Percentiles rank a stretch among this genome's conserved stretches.
Conservation (phyloP, 78 protist species). For the Goniomonas avonlea region DNA sequence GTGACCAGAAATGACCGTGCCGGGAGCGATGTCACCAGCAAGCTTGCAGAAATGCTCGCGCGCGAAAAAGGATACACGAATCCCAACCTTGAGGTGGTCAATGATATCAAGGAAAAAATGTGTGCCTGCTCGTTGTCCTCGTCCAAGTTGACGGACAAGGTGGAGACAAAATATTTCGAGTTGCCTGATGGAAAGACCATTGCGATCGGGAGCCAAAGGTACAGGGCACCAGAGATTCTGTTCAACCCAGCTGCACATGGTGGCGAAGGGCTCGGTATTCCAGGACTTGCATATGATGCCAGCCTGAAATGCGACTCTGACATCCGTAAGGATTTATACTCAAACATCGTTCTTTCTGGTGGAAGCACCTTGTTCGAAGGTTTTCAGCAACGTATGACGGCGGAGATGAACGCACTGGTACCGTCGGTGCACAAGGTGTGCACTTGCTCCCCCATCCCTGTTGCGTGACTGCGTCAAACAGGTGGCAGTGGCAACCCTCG, state of each 20-base stretch:
- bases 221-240: conserved; percentile 49
- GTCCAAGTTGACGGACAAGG: conserved; percentile 46
- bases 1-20: not conserved
- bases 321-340: conserved; percentile 37
- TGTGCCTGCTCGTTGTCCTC: too few relatives aligned
- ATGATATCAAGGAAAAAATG: conserved; percentile 49
- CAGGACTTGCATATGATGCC: conserved; percentile 13
- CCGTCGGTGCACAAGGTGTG: conserved; percentile 30
- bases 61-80: conserved; percentile 9
- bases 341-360: conserved; percentile 45
- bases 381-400: conserved; percentile 29
- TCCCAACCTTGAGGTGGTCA: conserved; percentile 30
- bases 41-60: not conserved
- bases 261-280: conserved; percentile 32
- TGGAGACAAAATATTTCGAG: conserved; percentile 34
- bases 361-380: conserved; percentile 50
- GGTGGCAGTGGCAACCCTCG: too few relatives aligned
- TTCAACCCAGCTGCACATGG: conserved; percentile 36
- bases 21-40: conserved; percentile 33
- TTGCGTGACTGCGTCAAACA: too few relatives aligned
- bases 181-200: conserved; percentile 46
- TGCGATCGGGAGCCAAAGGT: conserved; percentile 28
- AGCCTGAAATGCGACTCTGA: conserved; percentile 40
- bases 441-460: too few relatives aligned
- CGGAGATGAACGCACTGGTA: conserved; percentile 21